Conservation (phyloP, 108 stramenopile genomes). For the Conticribra weissflogii region DNA sequence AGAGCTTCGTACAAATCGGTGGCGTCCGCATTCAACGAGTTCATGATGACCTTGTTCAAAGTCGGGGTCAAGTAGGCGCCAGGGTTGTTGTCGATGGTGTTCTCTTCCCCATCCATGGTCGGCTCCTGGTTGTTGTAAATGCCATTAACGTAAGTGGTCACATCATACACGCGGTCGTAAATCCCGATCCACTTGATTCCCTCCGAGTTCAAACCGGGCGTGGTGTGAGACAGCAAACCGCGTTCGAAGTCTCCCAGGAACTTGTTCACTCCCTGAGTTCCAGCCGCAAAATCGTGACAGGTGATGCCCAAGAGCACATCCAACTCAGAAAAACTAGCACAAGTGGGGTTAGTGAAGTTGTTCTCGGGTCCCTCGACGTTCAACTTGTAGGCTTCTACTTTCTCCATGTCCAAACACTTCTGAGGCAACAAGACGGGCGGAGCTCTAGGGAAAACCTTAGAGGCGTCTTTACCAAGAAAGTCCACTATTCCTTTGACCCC, state of each 20-base stretch:
- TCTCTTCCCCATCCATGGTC: slow-evolving; percentile 12
- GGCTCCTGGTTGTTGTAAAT: slow-evolving; percentile 32
- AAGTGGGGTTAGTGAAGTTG: slow-evolving; percentile 55
- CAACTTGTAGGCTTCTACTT: slow-evolving; percentile 35
- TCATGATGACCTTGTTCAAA: slow-evolving; percentile 47
- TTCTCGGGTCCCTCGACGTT: slow-evolving; percentile 36
- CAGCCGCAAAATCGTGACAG: slow-evolving; percentile 53
- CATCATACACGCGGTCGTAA: slow-evolving; percentile 49
- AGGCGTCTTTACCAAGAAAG: slow-evolving; percentile 59
- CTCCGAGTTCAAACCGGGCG: slow-evolving; percentile 8
- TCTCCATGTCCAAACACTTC: slow-evolving; percentile 57
- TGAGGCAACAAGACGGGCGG: slow-evolving; percentile 52
- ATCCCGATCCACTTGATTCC: slow-evolving; percentile 20
- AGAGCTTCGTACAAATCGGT: slow-evolving; percentile 46
- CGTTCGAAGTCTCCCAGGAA: slow-evolving; percentile 49
- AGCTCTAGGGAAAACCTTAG: slow-evolving; percentile 58
- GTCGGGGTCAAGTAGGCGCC: slow-evolving; percentile 40
- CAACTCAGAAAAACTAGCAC: slow-evolving; percentile 44
- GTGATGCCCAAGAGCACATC: slow-evolving; percentile 55
- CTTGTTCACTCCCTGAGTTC: slow-evolving; percentile 42
- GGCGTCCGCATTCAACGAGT: slow-evolving; percentile 38
- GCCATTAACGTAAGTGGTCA: slow-evolving; percentile 36
- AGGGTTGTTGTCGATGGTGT: slow-evolving; percentile 16
- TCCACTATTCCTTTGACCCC: slow-evolving; percentile 56
- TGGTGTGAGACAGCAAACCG: slow-evolving; percentile 38